A percentile compares a stretch with the other conserved stretches of the same genome.
These are phyloP conservation scores for Penicillium lividum DNA, from an alignment of 495 filamentous ascomycete species.

Conservation along the genomic window DNA sequence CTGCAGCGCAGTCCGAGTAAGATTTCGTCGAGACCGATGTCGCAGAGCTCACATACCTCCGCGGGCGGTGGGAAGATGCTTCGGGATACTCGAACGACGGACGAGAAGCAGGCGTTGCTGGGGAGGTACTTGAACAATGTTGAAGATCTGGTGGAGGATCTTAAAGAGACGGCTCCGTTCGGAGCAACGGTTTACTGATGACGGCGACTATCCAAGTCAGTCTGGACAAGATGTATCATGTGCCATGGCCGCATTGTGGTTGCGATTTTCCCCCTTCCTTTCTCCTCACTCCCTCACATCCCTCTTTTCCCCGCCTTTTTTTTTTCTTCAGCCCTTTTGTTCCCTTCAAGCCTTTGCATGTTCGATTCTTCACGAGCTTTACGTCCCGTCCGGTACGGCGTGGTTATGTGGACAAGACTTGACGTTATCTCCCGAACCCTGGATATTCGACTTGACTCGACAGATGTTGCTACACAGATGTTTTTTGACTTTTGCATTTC, in stretches of 20 bases:
- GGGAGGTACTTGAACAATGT: slow-evolving; percentile 85
- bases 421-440: slow-evolving; percentile 13
- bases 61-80: slow-evolving; percentile 37
- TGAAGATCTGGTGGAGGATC: slow-evolving; percentile 85
- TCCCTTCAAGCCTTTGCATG: slow-evolving; percentile 10
- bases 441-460: slow-evolving; percentile 15
- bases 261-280: slow-evolving; percentile 24
- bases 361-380: slow-evolving; percentile 26
- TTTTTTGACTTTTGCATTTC: slow-evolving; percentile 18
- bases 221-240: too few species aligned
- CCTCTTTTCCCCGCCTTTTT: slow-evolving; percentile 11
- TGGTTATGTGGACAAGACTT: slow-evolving; percentile 21
- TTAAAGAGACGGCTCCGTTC: slow-evolving; percentile 71
- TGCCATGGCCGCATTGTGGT: slow-evolving; percentile 16
- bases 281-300: slow-evolving; percentile 13
- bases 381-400: slow-evolving; percentile 30
- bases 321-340: slow-evolving; percentile 1
- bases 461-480: neutral
- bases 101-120: slow-evolving; percentile 84
- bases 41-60: slow-evolving; percentile 42
- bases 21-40: slow-evolving; percentile 44
- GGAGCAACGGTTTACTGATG: slow-evolving; percentile 46
- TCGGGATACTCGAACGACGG: slow-evolving; percentile 65
- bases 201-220: neutral
- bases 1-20: slow-evolving; percentile 75